Base-by-base conservation (phyloP, 2,329 filamentous ascomycete genomes). In the Aspergillus piperis region DNA sequence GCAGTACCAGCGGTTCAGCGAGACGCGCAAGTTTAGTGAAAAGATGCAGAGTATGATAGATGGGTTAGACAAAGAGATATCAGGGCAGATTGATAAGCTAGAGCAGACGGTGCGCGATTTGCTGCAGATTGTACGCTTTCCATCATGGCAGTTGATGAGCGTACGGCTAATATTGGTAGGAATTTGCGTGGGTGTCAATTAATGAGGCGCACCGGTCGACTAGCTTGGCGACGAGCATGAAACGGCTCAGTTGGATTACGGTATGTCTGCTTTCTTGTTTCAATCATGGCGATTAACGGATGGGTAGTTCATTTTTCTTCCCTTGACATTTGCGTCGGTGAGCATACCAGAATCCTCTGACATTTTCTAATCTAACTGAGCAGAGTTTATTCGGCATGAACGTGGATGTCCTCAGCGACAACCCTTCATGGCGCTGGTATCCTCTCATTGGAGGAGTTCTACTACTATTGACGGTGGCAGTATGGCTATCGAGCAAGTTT, bases 151-250 rank as follows among this genome's bases (percentile, higher is more conserved):
- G 27, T 2, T 6, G 6, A 15, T 6, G 11, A 13, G 10, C 10
- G 32, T 5, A 0, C 8, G 10, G 10, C 17, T 42, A 27, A 57
- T 21, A 11, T 11, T 3, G 7, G 13, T 36, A 64, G 62, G 62
- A 64, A 56, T 64, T 64, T 54, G 62, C 62, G 8, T 64, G 62
- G 62, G 60, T 62, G 2, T 57, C 62, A 13, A 64, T 64, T 27
- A 64, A 64, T 25, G 62, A 64, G 54, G 62, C 62, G 8, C 62
- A 64, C 56, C 57, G 62, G 15, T 64, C 62, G 27, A 64, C 60
- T 5, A 63, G 62, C 47, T 13, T 63, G n/a, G 62, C 62, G 15
- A 57, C 62, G 10, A 64, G 62, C 32, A 56, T 64, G 54, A 60
- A 64, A 42, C 58, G 62, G 30, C 53, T 64, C n/a, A 64, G 62